A percentile compares a stretch with the other conserved stretches of the same genome.
Conservation (phyloP, 495 filamentous ascomycete species). For the Thermothielavioides terrestris region DNA sequence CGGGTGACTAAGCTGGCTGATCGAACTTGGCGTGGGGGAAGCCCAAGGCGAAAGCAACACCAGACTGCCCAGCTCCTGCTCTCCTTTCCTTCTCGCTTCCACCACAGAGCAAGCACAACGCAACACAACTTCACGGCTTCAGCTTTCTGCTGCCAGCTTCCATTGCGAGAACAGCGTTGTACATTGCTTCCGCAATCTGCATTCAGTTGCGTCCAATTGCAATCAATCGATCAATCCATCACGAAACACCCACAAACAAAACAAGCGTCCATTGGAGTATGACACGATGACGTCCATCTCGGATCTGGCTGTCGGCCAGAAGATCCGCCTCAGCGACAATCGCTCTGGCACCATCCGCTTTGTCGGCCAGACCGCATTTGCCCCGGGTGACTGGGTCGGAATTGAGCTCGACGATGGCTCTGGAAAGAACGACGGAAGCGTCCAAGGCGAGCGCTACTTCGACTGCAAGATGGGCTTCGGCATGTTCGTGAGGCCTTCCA, state of each 20-base stretch:
- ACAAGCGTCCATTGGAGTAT: neutral
- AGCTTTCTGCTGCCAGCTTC: no score
- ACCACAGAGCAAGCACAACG: no score
- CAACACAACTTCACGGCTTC: no score
- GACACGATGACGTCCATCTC: conserved; percentile 29
- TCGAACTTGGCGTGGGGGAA: no score
- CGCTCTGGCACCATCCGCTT: conserved; percentile 71
- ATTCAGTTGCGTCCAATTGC: neutral
- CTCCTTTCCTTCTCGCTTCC: no score
- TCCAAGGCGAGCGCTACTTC: conserved; percentile 86
- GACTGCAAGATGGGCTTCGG: conserved; percentile 69
- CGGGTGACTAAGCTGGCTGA: no score
- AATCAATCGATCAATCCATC: neutral
- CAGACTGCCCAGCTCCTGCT: no score
- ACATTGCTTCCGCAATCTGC: no score
- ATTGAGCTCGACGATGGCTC: conserved; percentile 74
- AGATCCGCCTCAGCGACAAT: conserved; percentile 64
- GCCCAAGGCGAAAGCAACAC: no score
- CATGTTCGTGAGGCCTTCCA: conserved; percentile 75
- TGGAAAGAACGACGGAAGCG: conserved; percentile 92
- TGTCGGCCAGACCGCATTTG: conserved; percentile 69
- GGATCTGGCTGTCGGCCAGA: conserved; percentile 38
- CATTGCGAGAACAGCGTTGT: no score
- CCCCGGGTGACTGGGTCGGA: conserved; percentile 78
- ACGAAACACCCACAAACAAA: neutral